phyloP scores from a whole-genome alignment of 495 filamentous ascomycete genomes.

The Neurospora sp. region DNA sequence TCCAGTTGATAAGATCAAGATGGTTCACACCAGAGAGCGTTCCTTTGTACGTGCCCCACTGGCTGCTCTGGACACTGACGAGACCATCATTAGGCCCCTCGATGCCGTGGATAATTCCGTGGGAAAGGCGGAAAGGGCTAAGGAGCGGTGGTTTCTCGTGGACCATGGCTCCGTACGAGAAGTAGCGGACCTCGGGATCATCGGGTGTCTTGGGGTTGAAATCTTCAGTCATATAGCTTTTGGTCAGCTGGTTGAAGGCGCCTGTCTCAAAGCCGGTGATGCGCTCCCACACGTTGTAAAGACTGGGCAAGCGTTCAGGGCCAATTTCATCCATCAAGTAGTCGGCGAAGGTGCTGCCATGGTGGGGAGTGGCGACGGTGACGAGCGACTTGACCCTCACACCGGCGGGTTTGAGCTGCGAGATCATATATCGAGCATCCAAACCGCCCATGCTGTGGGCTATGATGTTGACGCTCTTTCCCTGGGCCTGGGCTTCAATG shows the following conservation, averaged over 20 bases:
- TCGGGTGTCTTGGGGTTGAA: constrained; percentile 82
- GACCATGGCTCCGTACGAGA: constrained; percentile 78
- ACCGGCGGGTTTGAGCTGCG: constrained; percentile 55
- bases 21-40: constrained; percentile 84
- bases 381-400: constrained; percentile 67
- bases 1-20: constrained; percentile 94
- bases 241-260: constrained; percentile 79
- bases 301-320: constrained; percentile 44
- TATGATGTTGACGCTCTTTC: constrained; percentile 78
- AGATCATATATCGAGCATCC: constrained; percentile 90
- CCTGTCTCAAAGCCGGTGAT: constrained; percentile 62
- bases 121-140: constrained; percentile 65
- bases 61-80: constrained; percentile 75
- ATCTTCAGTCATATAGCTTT: constrained; percentile 63
- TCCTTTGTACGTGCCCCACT: constrained; percentile 89
- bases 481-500: constrained; percentile 55
- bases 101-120: constrained; percentile 52
- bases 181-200: constrained; percentile 68
- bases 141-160: constrained; percentile 45
- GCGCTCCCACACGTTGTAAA: constrained; percentile 58
- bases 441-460: constrained; percentile 72
- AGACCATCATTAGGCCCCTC: constrained; percentile 92
- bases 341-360: constrained; percentile 78
- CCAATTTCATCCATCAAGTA: constrained; percentile 68
- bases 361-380: constrained; percentile 82